Conservation (phyloP, 768 basidiomycete genomes). For the Lentinula guzmanii region DNA sequence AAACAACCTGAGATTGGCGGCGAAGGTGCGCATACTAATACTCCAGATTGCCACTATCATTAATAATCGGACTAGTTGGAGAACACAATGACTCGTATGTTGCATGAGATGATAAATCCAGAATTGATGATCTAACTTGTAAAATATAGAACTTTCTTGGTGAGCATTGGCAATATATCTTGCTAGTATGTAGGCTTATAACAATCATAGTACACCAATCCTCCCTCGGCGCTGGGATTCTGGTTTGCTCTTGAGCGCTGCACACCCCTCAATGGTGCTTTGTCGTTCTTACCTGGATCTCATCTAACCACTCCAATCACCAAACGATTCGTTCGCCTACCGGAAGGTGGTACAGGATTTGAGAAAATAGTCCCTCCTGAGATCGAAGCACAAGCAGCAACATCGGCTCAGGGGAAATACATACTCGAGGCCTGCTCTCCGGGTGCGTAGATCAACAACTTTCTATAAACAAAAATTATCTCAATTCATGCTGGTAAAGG, state of each 20-base stretch:
- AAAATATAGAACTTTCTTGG: conserved; percentile 61
- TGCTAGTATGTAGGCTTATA: background rate
- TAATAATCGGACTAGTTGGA: conserved; percentile 45
- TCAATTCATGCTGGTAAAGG: conserved; percentile 32
- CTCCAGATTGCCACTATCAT: too few species aligned
- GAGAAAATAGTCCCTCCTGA: conserved; percentile 47
- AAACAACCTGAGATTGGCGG: conserved; percentile 94
- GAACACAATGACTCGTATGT: conserved; percentile 93
- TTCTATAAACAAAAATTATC: background rate
- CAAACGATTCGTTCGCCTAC: conserved; percentile 81
- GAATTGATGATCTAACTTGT: background rate
- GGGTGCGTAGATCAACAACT: conserved; percentile 33
- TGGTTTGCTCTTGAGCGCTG: conserved; percentile 96
- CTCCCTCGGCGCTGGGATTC: conserved; percentile 88
- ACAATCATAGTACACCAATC: conserved; percentile 72
- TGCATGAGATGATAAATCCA: background rate
- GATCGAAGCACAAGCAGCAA: conserved; percentile 22
- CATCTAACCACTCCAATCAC: conserved; percentile 70
- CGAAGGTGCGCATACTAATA: conserved; percentile 50
- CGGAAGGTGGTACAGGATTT: conserved; percentile 79
- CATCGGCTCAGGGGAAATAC: conserved; percentile 41
- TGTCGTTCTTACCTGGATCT: conserved; percentile 88
- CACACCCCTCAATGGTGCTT: conserved; percentile 74
- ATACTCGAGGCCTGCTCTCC: conserved; percentile 68
- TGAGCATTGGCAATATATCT: conserved; percentile 26